These are phyloP conservation scores for Mortierella sp. DNA, from an alignment of 371 early-diverging fungal genomes.

Conservation along the genomic window DNA sequence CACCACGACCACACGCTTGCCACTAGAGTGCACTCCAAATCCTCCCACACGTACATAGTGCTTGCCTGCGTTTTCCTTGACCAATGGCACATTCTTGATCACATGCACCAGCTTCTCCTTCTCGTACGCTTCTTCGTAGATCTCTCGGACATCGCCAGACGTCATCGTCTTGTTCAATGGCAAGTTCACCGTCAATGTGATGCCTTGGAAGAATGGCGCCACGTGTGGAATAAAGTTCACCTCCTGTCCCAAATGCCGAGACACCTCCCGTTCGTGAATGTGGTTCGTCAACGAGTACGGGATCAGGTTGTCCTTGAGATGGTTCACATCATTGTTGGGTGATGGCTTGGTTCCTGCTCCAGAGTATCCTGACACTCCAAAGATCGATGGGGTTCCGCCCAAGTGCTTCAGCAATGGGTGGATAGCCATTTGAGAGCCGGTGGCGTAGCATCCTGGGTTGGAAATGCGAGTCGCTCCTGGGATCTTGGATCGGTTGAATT, in stretches of 20 bases:
- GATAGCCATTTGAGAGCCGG: conserved; percentile 92
- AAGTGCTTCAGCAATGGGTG: conserved; percentile 81
- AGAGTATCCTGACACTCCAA: conserved; percentile 97
- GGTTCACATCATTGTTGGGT: conserved; percentile 90
- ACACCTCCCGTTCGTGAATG: conserved; percentile 95
- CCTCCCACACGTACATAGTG: conserved; percentile 93
- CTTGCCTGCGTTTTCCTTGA: conserved; percentile 86
- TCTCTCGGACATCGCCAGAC: conserved; percentile 68
- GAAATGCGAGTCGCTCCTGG: conserved; percentile 74
- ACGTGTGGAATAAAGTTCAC: conserved; percentile 91
- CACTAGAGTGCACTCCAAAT: conserved; percentile 83
- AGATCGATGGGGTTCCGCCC: conserved; percentile 78
- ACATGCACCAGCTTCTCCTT: conserved; percentile 87
- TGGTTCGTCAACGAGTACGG: conserved; percentile 94
- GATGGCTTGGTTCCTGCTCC: conserved; percentile 97
- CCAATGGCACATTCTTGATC: conserved; percentile 78
- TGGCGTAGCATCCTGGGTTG: conserved; percentile 99
- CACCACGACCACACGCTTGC: conserved; percentile 88
- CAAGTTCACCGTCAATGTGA: conserved; percentile 86
- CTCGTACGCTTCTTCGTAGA: conserved; percentile 78
- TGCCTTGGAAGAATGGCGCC: conserved; percentile 94
- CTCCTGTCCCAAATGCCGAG: conserved; percentile 76
- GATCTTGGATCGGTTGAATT: conserved; percentile 76
- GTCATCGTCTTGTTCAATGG: conserved; percentile 80
- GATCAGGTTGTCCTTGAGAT: conserved; percentile 87